A percentile compares a stretch with the other conserved stretches of the same genome.
Evolutionary conservation across 2,329 filamentous ascomycete genomes (phyloP).

Genomic region (Phialocephala sp.): DNA sequence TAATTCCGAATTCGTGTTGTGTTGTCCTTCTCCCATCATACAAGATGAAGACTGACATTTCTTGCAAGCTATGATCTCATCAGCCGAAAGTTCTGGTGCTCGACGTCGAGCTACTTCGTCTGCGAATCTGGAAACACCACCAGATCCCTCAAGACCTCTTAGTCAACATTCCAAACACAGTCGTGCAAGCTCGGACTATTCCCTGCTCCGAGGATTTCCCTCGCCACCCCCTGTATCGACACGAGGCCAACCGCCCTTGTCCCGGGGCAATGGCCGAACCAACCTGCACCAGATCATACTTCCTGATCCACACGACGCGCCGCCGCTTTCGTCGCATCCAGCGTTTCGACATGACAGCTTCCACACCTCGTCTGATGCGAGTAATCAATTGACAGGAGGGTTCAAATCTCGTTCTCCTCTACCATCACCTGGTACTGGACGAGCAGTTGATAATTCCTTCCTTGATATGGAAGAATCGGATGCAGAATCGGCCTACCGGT

Average conservation of each 20-base stretch:
- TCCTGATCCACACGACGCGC: slow-evolving; percentile 39
- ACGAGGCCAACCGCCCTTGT: slow-evolving; percentile 38
- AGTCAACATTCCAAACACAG: slow-evolving; percentile 70
- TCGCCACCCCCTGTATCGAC: slow-evolving; percentile 49
- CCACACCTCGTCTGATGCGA: slow-evolving; percentile 31
- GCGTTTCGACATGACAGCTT: slow-evolving; percentile 39
- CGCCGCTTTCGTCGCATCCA: slow-evolving; percentile 42
- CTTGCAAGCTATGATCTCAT: slow-evolving; percentile 21
- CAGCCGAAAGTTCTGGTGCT: slow-evolving; percentile 46
- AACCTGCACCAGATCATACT: slow-evolving; percentile 40
- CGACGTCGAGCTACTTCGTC: slow-evolving; percentile 66
- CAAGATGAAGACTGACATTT: slow-evolving; percentile 10
- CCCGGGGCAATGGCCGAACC: slow-evolving; percentile 41
- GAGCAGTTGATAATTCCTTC: slow-evolving; percentile 36
- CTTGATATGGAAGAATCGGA: slow-evolving; percentile 67
- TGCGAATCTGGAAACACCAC: slow-evolving; percentile 62
- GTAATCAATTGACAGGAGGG: slow-evolving; percentile 20
- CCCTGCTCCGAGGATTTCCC: slow-evolving; percentile 60
- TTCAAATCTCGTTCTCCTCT: slow-evolving; percentile 32
- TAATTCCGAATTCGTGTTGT: background rate
- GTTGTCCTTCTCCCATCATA: slow-evolving; percentile 9
- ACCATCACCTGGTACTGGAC: slow-evolving; percentile 29
- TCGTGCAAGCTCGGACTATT: slow-evolving; percentile 74
- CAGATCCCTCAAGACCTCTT: slow-evolving; percentile 57
- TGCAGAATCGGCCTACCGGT: slow-evolving; percentile 66